These are phyloP conservation scores for Ophiostoma ips DNA, from an alignment of 2,329 filamentous ascomycete species.

Conservation along the genomic window DNA sequence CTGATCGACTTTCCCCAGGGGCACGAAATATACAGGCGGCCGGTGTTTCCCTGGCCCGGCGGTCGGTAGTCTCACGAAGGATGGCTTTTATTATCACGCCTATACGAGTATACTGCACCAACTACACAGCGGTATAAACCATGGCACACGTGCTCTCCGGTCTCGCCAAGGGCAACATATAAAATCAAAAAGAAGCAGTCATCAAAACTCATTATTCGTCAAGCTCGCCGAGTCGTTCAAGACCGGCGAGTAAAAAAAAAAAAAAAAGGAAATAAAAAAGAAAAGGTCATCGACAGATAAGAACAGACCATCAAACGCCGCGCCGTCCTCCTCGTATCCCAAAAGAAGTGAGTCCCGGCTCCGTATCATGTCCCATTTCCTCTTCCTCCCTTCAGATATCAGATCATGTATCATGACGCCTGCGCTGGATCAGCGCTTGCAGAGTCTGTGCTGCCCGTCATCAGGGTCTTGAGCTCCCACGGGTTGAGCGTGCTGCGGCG, in stretches of 20 bases:
- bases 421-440: neutral
- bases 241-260: too few relatives aligned
- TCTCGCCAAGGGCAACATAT: too few relatives aligned
- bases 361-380: neutral
- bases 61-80: too few relatives aligned
- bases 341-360: neutral
- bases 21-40: neutral
- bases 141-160: too few relatives aligned
- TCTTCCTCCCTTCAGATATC: neutral
- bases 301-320: neutral
- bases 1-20: neutral
- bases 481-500: conserved; percentile 63
- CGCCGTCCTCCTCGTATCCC: neutral
- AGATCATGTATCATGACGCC: neutral
- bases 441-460: conserved; percentile 24
- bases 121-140: too few relatives aligned
- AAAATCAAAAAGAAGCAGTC: too few relatives aligned
- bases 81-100: too few relatives aligned
- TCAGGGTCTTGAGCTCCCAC: conserved; percentile 57
- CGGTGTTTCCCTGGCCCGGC: neutral
- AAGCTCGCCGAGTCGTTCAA: too few relatives aligned
- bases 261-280: too few relatives aligned
- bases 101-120: too few relatives aligned
- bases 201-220: too few relatives aligned
- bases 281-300: too few relatives aligned